Evolutionary conservation across 768 basidiomycete genomes (phyloP).

Genomic region (Boletus rex-veris): DNA sequence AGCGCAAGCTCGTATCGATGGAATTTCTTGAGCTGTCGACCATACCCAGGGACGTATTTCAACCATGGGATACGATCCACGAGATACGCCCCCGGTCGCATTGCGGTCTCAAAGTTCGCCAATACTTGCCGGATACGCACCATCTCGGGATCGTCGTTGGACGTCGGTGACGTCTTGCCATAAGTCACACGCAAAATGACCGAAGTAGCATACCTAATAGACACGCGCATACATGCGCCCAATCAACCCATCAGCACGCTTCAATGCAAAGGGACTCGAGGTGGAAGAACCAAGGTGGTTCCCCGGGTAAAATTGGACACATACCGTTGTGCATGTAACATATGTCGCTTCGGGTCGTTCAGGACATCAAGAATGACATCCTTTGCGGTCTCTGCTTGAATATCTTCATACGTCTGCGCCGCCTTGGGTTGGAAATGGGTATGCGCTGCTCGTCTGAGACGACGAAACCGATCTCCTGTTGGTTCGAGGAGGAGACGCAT

Average conservation of each 20-base stretch:
- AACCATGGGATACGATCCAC: slow-evolving; percentile 34
- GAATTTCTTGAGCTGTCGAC: slow-evolving; percentile 47
- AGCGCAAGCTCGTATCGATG: slow-evolving; percentile 49
- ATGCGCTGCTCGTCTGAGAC: slow-evolving; percentile 51
- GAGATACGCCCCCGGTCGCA: slow-evolving; percentile 31
- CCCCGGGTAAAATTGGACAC: neutral
- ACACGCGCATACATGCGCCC: neutral
- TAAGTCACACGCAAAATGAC: slow-evolving; percentile 25
- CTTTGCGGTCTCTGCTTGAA: slow-evolving; percentile 36
- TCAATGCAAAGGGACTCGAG: neutral
- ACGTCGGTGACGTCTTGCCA: slow-evolving; percentile 25
- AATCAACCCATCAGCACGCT: neutral
- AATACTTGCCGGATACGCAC: slow-evolving; percentile 18
- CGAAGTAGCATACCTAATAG: slow-evolving; percentile 19
- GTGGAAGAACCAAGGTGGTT: too few species aligned
- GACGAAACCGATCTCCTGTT: slow-evolving; percentile 52
- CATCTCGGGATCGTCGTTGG: slow-evolving; percentile 11
- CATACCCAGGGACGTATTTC: slow-evolving; percentile 52
- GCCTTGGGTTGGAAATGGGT: slow-evolving; percentile 50
- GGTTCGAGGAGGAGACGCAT: slow-evolving; percentile 51
- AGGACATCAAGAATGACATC: slow-evolving; percentile 19
- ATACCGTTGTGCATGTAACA: slow-evolving; percentile 15
- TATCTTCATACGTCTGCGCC: slow-evolving; percentile 41
- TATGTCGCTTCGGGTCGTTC: slow-evolving; percentile 9
- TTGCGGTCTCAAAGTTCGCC: slow-evolving; percentile 25